Percentiles rank a stretch among this genome's conserved stretches.
These are phyloP conservation scores for Rhodotorula sp. DNA, from an alignment of 1,284 basidiomycete genomes.

Conservation along the genomic window DNA sequence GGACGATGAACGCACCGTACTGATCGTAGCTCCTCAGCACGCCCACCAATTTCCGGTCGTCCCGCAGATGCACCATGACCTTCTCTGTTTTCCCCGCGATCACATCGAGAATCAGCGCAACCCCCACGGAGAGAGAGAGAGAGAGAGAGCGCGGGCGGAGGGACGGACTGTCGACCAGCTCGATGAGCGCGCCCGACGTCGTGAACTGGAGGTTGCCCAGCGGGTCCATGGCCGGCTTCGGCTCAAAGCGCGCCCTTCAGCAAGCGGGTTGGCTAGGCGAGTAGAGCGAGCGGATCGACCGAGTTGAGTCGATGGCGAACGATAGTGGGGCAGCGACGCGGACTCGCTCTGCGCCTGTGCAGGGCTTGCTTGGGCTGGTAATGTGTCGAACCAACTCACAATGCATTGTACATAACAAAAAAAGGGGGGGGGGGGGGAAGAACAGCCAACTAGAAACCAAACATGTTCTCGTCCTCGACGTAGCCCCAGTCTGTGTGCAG, in stretches of 20 bases:
- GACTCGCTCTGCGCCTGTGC: too few relatives aligned
- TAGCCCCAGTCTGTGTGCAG: too few relatives aligned
- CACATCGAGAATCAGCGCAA: background rate
- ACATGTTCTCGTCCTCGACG: too few relatives aligned
- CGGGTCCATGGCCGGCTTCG: conserved; percentile 34
- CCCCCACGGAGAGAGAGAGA: background rate
- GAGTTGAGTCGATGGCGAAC: background rate
- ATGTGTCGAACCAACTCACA: too few relatives aligned
- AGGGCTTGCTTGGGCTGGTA: too few relatives aligned
- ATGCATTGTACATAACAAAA: too few relatives aligned
- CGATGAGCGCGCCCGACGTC: conserved; percentile 90
- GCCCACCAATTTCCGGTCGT: conserved; percentile 93
- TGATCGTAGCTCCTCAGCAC: conserved; percentile 97
- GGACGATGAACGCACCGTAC: conserved; percentile 67
- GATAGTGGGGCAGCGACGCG: too few relatives aligned
- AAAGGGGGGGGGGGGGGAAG: too few relatives aligned
- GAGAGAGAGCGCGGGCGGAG: too few relatives aligned
- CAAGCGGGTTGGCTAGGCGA: background rate
- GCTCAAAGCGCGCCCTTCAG: background rate
- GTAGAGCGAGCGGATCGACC: background rate
- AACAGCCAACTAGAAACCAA: too few relatives aligned
- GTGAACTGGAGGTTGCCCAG: conserved; percentile 64
- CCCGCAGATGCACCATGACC: conserved; percentile 93
- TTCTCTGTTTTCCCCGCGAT: conserved; percentile 64
- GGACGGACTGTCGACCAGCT: conserved; percentile 97